phyloP scores from a whole-genome alignment of 1,284 basidiomycete species.

The Vanrija sp. region DNA sequence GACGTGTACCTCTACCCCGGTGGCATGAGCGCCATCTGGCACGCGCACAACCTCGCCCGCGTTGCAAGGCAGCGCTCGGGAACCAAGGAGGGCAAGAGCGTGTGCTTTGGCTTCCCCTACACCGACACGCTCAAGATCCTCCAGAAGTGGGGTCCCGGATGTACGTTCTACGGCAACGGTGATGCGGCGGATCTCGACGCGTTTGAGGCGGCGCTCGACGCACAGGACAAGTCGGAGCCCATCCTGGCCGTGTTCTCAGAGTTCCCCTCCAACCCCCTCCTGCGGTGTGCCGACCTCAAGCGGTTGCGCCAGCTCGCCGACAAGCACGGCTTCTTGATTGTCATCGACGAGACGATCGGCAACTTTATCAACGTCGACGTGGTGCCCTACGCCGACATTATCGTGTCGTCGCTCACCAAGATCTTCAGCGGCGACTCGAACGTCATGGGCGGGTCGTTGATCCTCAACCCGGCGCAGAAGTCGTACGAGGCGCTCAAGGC shows the following conservation, averaged over 20 bases:
- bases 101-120: conserved; percentile 95
- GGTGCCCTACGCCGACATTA: conserved; percentile 80
- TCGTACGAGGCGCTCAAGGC: conserved; percentile 66
- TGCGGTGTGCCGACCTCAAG: conserved; percentile 77
- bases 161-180: conserved; percentile 83
- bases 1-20: conserved; percentile 84
- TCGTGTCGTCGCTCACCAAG: conserved; percentile 92
- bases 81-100: conserved; percentile 63
- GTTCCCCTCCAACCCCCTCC: conserved; percentile 90
- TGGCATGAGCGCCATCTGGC: conserved; percentile 93
- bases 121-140: conserved; percentile 96
- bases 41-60: conserved; percentile 71
- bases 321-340: conserved; percentile 79
- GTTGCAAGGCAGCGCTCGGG: conserved; percentile 48
- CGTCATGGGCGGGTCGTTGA: conserved; percentile 93
- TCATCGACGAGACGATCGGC: conserved; percentile 94
- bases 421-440: conserved; percentile 93
- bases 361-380: conserved; percentile 96
- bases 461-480: conserved; percentile 73
- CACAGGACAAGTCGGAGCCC: conserved; percentile 29
- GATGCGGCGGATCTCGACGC: conserved; percentile 69
- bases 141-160: conserved; percentile 95
- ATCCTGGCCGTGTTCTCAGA: conserved; percentile 62
- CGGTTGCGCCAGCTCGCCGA: conserved; percentile 78
- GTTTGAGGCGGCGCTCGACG: conserved; percentile 62